Base-by-base conservation (phyloP, 352 stramenopile species). In the Pythium plurisporium region DNA sequence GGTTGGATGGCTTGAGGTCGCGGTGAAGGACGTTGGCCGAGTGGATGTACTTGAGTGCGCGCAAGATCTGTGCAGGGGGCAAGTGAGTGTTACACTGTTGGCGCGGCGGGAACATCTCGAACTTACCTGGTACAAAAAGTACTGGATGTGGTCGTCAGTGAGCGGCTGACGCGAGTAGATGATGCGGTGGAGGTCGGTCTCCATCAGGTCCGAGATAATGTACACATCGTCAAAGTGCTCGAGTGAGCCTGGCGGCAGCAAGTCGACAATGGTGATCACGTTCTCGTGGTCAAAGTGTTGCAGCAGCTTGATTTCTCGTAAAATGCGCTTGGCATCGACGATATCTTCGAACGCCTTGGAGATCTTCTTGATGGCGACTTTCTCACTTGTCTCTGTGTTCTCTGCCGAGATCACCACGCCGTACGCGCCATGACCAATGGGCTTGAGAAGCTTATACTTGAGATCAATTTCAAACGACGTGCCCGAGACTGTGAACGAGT, bases 281-380 rank as follows among this genome's bases (percentile, higher is more conserved):
- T 98, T 98, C 69, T 98, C 88, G 68, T 96, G 91, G 49, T 94
- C 79, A 82, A 99, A 96, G 48, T 96, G 87, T 61, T 95, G 86
- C 42, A 98, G 64, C 34, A 98, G 70, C 51, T 96, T 95, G 66
- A 99, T 98, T 73, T 99, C 97, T 22, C 97, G 84, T 42, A 99
- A 74, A 59, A 99, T 99, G 43, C 97, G 91, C 73, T 99, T 99
- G 36, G 97, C 98, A 69, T 99, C 97, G 42, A 99, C 96, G 30
- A 99, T 89, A 73, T 99, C 96, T 47, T 98, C 93, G 65, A 99
- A 99, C 10, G 82, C 82, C 60, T 86, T 91, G 36, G 82, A 89
- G 43, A 96, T 87, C 64, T 94, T 96, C 69, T 95, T 96, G 50
- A 95, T 88, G 9, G 87, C 87, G 7, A 94, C 81, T 56, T 94